Conservation (phyloP, 371 early-diverging fungal genomes). For the Apophysomyces ossiformis region DNA sequence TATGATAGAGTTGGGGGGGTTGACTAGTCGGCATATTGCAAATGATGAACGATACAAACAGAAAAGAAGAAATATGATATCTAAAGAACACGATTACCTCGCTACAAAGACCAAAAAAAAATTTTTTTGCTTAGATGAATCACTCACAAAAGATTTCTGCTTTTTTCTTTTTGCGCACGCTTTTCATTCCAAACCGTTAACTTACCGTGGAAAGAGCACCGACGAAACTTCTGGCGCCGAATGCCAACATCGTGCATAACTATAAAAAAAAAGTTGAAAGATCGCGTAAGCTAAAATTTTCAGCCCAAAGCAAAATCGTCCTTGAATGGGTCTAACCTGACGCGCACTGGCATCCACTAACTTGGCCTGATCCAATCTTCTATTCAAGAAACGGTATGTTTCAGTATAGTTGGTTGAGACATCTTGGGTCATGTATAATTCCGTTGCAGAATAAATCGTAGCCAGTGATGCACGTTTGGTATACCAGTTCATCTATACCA, state of each 20-base stretch:
- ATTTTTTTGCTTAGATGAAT: not conserved
- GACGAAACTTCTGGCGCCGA: conserved; percentile 48
- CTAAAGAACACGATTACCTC: no score
- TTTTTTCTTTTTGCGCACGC: no score
- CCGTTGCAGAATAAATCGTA: conserved; percentile 83
- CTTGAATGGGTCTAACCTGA: conserved; percentile 40
- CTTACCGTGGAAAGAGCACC: conserved; percentile 48
- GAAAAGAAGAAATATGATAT: no score
- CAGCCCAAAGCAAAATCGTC: conserved; percentile 3
- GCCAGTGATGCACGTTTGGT: conserved; percentile 81
- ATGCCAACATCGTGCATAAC: conserved; percentile 49
- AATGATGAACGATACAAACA: no score
- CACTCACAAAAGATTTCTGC: not conserved
- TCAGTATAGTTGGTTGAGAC: conserved; percentile 69
- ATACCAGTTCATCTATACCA: conserved; percentile 86
- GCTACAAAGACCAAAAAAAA: no score
- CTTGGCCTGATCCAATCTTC: conserved; percentile 75
- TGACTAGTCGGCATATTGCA: no score
- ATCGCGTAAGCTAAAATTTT: not conserved
- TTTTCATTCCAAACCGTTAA: not conserved
- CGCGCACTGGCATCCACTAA: conserved; percentile 59
- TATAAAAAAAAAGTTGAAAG: conserved; percentile 15
- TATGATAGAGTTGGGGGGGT: not conserved
- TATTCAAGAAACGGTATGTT: conserved; percentile 78
- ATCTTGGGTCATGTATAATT: conserved; percentile 91